Evolutionary conservation across 768 basidiomycete genomes (phyloP).

Genomic region (Hygrocybe punicea): DNA sequence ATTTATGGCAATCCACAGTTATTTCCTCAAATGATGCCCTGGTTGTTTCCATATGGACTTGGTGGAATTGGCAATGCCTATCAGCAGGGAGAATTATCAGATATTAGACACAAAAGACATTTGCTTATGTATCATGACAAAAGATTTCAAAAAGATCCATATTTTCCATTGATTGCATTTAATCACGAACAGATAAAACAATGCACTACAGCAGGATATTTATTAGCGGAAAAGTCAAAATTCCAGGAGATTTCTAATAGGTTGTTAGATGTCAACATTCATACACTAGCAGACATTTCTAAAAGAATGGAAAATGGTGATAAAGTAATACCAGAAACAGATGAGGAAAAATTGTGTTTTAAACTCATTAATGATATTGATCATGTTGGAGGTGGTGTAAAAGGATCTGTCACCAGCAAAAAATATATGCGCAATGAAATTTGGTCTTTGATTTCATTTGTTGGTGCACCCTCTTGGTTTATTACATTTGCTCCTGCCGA

Average conservation of each 20-base stretch:
- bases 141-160: constrained; percentile 27
- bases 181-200: constrained; percentile 30
- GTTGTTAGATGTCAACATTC: constrained; percentile 20
- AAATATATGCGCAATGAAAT: too few species aligned
- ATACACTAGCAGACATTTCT: constrained; percentile 10
- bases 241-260: constrained; percentile 24
- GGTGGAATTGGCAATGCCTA: constrained; percentile 25
- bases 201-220: constrained; percentile 24
- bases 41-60: constrained; percentile 41
- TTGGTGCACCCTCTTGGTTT: too few species aligned
- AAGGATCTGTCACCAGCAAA: too few species aligned
- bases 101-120: constrained; percentile 20
- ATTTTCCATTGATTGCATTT: constrained; percentile 27
- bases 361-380: constrained; percentile 33
- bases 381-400: too few species aligned
- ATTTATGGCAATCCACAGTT: constrained; percentile 24
- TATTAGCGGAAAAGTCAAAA: constrained; percentile 22
- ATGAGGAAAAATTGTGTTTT: constrained; percentile 36
- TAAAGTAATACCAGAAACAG: constrained; percentile 11
- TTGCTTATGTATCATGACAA: constrained; percentile 28
- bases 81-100: constrained; percentile 6
- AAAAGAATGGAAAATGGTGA: background rate
- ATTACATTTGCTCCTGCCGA: too few species aligned
- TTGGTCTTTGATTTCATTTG: too few species aligned
- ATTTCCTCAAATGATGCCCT: constrained; percentile 33